A percentile compares a stretch with the other conserved stretches of the same genome.
Conservation (phyloP, 1,284 basidiomycete species). For the Porodaedalea pini region DNA sequence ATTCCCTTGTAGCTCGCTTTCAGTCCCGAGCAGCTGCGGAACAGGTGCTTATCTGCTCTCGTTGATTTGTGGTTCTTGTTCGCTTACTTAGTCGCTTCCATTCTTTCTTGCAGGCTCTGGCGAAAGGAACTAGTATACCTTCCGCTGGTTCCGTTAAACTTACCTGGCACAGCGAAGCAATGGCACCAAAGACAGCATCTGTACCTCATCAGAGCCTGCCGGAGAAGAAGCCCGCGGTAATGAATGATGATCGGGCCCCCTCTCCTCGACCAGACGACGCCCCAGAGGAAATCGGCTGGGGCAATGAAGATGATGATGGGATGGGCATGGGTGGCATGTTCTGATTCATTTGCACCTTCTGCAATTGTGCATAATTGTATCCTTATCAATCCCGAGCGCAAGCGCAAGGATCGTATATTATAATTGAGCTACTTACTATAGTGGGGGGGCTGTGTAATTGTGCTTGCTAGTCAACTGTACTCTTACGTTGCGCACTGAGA, state of each 20-base stretch:
- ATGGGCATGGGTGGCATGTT: constrained; percentile 27
- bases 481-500: not conserved
- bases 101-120: constrained; percentile 48
- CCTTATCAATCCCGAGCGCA: not conserved
- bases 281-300: constrained; percentile 37
- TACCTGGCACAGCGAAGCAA: constrained; percentile 53
- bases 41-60: constrained; percentile 49
- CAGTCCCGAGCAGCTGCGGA: constrained; percentile 69
- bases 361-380: constrained; percentile 12
- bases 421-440: not conserved
- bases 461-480: not conserved
- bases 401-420: constrained; percentile 7
- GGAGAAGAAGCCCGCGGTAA: constrained; percentile 12
- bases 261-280: constrained; percentile 37
- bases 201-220: constrained; percentile 23
- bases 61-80: constrained; percentile 4
- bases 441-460: not conserved
- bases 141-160: constrained; percentile 61
- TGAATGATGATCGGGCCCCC: constrained; percentile 21
- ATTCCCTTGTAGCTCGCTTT: constrained; percentile 63
- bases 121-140: constrained; percentile 63
- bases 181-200: constrained; percentile 26
- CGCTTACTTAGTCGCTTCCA: constrained; percentile 15
- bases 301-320: constrained; percentile 27
- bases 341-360: constrained; percentile 13